phyloP scores from a whole-genome alignment of 1,284 basidiomycete genomes.

The Pholiota adiposa region DNA sequence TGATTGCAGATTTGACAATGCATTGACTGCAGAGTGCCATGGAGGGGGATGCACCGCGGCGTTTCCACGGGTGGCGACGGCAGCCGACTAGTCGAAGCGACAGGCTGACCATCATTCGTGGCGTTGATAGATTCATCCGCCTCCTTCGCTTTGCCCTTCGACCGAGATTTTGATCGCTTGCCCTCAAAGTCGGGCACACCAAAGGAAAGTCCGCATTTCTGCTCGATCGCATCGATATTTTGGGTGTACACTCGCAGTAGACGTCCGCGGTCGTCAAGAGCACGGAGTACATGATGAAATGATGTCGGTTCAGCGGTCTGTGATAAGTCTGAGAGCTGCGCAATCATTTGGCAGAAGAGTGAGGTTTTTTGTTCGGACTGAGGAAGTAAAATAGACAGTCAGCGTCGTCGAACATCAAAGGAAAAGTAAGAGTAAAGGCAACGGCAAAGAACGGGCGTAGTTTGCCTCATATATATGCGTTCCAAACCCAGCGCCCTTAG shows the following conservation, averaged over 20 bases:
- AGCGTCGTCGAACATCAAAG: constrained; percentile 9
- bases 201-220: constrained; percentile 82
- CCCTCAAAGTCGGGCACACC: constrained; percentile 70
- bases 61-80: constrained; percentile 52
- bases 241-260: constrained; percentile 93
- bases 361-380: constrained; percentile 77
- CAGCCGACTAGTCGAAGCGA: constrained; percentile 30
- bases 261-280: constrained; percentile 77
- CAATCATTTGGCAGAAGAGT: constrained; percentile 90
- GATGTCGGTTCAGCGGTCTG: constrained; percentile 78
- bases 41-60: constrained; percentile 87
- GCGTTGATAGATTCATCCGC: constrained; percentile 5
- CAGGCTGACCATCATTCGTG: constrained; percentile 18
- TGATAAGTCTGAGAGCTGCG: constrained; percentile 77
- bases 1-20: constrained; percentile 85
- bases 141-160: constrained; percentile 37
- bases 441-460: background rate
- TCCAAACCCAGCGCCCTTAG: background rate
- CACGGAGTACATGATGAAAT: constrained; percentile 80
- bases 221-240: constrained; percentile 92
- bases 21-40: constrained; percentile 82
- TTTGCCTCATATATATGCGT: background rate
- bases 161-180: constrained; percentile 52
- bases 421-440: constrained; percentile 5
- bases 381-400: constrained; percentile 10